Evolutionary conservation across 2,329 filamentous ascomycete genomes (phyloP).

Genomic region (Coleophoma cylindrospora): DNA sequence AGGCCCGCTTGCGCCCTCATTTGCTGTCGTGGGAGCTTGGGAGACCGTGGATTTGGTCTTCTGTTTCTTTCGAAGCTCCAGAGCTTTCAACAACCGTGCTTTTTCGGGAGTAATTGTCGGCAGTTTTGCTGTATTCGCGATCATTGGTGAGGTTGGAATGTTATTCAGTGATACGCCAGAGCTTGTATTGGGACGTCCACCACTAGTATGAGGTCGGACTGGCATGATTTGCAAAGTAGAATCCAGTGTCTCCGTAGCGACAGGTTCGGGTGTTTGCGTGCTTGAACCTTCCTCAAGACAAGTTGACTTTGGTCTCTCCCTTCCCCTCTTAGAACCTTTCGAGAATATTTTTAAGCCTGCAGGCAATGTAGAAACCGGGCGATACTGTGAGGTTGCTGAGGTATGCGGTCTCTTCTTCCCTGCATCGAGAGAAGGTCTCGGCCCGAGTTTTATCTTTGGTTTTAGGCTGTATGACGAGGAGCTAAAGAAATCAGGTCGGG

Average conservation of each 20-base stretch:
- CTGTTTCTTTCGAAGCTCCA: conserved; percentile 84
- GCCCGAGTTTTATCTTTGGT: conserved; percentile 84
- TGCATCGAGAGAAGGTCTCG: conserved; percentile 70
- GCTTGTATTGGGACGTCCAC: conserved; percentile 26
- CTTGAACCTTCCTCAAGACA: conserved; percentile 19
- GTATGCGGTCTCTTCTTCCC: conserved; percentile 53
- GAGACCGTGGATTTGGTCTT: conserved; percentile 31
- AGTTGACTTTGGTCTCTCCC: conserved; percentile 34
- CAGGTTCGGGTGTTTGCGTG: conserved; percentile 22
- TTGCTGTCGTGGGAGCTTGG: conserved; percentile 3
- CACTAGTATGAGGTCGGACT: conserved; percentile 23
- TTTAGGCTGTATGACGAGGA: conserved; percentile 47
- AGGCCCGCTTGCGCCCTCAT: not conserved
- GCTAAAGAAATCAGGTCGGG: conserved; percentile 44
- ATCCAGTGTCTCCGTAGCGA: conserved; percentile 17
- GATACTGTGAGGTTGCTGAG: conserved; percentile 51
- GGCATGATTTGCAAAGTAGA: conserved; percentile 22
- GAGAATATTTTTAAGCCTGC: conserved; percentile 70
- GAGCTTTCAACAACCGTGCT: conserved; percentile 85
- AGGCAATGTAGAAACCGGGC: conserved; percentile 75
- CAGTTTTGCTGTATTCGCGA: conserved; percentile 22
- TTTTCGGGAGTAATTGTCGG: conserved; percentile 79
- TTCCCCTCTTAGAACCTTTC: conserved; percentile 50
- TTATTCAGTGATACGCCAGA: conserved; percentile 19
- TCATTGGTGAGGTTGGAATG: conserved; percentile 10